Base-by-base conservation (phyloP, 2,329 filamentous ascomycete genomes). In the Dactylonectria macrodidyma region DNA sequence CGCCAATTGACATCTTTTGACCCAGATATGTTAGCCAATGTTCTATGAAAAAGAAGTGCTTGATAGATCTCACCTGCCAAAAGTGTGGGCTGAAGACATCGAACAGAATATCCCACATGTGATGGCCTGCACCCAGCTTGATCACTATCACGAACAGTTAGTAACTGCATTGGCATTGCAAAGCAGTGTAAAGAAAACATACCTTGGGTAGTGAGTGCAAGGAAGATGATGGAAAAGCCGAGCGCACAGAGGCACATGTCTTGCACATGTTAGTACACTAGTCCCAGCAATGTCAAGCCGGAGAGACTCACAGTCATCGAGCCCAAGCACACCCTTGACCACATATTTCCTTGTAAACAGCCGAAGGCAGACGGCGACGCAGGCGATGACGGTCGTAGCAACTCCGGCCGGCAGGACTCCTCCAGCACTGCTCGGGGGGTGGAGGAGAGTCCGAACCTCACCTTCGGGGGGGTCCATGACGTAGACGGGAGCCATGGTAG, bases 401-500 rank as follows among this genome's bases (percentile, higher is more conserved):
- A 76, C 62, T 2, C 75, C 76, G 0, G 60, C 68, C 1, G 77
- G 67, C 11, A 78, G 14, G 8, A 79, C 69, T 33, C 65, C 64
- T 11, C 61, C 60, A 4, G 70, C 74, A 54, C 67, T 78, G 65
- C 38, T 73, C 10, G 76, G 76, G 1, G 72, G 70, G 24, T 75
- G 38, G 30, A 66, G 52, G 24, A 65, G 30, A 3, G 69, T 72
- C 22, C 77, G 68, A 9, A 74, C 71, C 69, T 76, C 62, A 61
- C 75, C 75, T 34, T 60, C 41, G 2, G 73, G 77, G 12, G 74
- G 74, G 33, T 78, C 75, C 68, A 73, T 74, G 44, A 77, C 68
- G 57, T 73, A 78, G 66, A 96, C 95, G 57, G 94, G 93, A 75
- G 72, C 62, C 73, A 77, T 76, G 30, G 16, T 52, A 52, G 33